Evolutionary conservation across 306 rosid species (phyloP), one percentile per base, ranked within the genome.

Genomic region (Cucurbita ficifolia): DNA sequence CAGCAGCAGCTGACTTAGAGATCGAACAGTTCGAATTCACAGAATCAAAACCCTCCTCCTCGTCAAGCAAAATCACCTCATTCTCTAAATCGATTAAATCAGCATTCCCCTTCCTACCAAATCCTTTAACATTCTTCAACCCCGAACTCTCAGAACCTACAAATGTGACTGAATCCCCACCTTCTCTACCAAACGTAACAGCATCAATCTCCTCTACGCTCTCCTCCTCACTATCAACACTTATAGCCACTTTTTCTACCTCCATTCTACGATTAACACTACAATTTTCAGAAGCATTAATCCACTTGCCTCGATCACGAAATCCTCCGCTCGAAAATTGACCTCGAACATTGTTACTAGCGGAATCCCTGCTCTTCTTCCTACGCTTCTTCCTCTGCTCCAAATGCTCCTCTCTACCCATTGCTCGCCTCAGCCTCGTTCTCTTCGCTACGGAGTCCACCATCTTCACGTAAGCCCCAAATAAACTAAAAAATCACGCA

Each of bases 361-460:
- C 43, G 4, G 58, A 19, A 22, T 38, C 54, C 33, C 72, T 57
- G 43, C 10, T 67, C 22, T 74, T 67, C 65, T 45, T 48, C 76
- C 43, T 49, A 52, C 51, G n/a, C 60, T 46, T 24, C 60, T 49
- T 78, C 75, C 54, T 65, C 16, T 16, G 21, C 72, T 55, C 65
- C 19, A 62, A 12, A 50, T 78, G 4, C 18, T 71, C 55, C 48
- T 58, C 54, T 54, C 17, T 13, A 39, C 22, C 0, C 22, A 33
- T 35, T 10, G 51, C 60, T 45, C 2, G 53, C n/a, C 76, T 53
- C 45, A 40, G 8, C 78, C 82, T 72, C 7, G 85, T 82, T 52
- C 85, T 79, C 59, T 58, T 62, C 33, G 78, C 60, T 3, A 79
- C 35, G 0, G 76, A 70, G 18, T 70, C 70, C 5, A 77, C 29